These are phyloP conservation scores for Paramecium bursaria DNA, from an alignment of 73 alveolate species.

Conservation along the genomic window DNA sequence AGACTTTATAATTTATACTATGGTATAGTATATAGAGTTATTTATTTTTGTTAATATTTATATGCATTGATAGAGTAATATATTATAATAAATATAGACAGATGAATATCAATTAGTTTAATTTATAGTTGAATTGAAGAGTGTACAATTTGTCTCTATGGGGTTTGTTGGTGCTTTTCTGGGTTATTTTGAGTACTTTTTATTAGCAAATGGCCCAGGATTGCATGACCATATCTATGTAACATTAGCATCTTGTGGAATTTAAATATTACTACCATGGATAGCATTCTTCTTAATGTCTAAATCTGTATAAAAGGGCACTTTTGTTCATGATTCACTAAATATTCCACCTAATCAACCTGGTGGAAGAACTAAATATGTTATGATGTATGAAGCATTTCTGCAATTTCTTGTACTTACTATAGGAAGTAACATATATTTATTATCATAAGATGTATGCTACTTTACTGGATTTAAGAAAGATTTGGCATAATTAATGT, in stretches of 20 bases:
- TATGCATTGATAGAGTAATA: constrained; percentile 23
- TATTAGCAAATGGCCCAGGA: constrained; percentile 19
- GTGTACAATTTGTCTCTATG: not conserved
- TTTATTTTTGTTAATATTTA: not conserved
- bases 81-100: too few species aligned
- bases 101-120: constrained; percentile 48
- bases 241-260: not conserved
- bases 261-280: not conserved
- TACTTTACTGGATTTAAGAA: constrained; percentile 5
- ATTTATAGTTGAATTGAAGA: constrained; percentile 25
- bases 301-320: not conserved
- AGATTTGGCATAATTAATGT: constrained; percentile 22
- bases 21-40: not conserved
- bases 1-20: not conserved
- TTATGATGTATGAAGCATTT: not conserved
- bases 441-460: not conserved
- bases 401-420: not conserved
- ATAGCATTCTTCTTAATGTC: constrained; percentile 1
- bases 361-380: constrained; percentile 6
- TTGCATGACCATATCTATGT: not conserved
- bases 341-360: not conserved
- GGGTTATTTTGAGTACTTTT: constrained; percentile 31
- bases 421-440: not conserved
- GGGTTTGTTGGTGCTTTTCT: constrained; percentile 4
- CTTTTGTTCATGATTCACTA: not conserved